Evolutionary conservation across 2,329 filamentous ascomycete genomes (phyloP).

Genomic region (Blastomyces parvus): DNA sequence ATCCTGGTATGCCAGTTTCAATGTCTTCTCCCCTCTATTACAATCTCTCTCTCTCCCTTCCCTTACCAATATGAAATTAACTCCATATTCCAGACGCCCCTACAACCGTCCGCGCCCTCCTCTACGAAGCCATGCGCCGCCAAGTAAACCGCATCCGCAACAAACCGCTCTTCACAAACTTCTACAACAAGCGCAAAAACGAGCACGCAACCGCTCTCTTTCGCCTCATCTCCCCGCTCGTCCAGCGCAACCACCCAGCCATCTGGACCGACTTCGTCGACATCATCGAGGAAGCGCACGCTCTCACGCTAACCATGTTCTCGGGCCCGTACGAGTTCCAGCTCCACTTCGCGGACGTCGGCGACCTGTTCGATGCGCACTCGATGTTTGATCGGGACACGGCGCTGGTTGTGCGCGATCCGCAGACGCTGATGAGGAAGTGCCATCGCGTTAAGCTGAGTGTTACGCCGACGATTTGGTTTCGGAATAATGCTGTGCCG

Average conservation of each 20-base stretch:
- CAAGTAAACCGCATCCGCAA: constrained; percentile 18
- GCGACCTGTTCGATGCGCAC: constrained; percentile 19
- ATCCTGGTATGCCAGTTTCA: constrained; percentile 15
- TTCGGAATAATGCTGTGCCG: constrained; percentile 12
- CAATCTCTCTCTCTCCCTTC: background rate
- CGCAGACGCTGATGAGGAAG: constrained; percentile 12
- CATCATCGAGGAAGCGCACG: constrained; percentile 24
- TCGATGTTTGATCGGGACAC: constrained; percentile 22
- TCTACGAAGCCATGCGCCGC: constrained; percentile 17
- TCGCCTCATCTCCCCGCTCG: constrained; percentile 13
- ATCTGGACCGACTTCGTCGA: constrained; percentile 17
- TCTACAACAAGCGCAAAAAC: constrained; percentile 17
- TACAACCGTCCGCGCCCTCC: constrained; percentile 15
- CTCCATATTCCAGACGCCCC: constrained; percentile 16
- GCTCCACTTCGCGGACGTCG: constrained; percentile 20
- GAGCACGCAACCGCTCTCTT: constrained; percentile 13
- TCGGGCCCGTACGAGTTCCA: constrained; percentile 22
- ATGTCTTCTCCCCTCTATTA: background rate
- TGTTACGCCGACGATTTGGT: constrained; percentile 19
- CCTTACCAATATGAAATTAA: constrained; percentile 2
- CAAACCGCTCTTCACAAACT: constrained; percentile 21
- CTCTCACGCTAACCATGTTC: constrained; percentile 22
- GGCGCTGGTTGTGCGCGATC: constrained; percentile 9
- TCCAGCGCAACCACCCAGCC: constrained; percentile 19
- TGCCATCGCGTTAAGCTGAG: constrained; percentile 18